These are phyloP conservation scores for Yamadazyma oceani DNA, from an alignment of 1,139 yeast species.

Conservation along the genomic window DNA sequence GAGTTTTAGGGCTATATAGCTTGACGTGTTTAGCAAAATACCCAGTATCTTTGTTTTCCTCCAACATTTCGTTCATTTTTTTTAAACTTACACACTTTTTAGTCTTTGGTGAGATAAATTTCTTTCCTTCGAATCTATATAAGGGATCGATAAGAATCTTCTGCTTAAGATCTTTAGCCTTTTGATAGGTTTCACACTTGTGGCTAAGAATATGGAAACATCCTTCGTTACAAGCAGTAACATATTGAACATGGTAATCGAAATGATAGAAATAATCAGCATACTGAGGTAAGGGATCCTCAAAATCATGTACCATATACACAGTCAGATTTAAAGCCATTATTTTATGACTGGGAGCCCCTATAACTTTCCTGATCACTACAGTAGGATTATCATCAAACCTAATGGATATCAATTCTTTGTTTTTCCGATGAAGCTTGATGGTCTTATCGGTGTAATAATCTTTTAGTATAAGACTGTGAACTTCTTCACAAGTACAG, in stretches of 20 bases:
- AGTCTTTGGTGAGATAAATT: neutral
- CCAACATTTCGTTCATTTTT: too few species aligned
- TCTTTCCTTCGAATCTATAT: neutral
- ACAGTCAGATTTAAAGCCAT: neutral
- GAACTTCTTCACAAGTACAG: neutral
- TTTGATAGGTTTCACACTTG: neutral
- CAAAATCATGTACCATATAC: neutral
- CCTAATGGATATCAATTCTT: neutral
- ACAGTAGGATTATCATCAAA: neutral
- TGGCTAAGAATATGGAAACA: neutral
- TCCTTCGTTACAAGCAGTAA: neutral
- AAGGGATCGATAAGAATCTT: neutral
- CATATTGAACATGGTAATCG: slow-evolving; percentile 1
- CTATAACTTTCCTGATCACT: neutral
- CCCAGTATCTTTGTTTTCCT: too few species aligned
- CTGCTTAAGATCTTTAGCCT: neutral
- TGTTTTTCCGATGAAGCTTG: neutral
- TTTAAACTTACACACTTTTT: neutral
- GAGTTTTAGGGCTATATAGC: too few species aligned
- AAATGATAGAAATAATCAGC: neutral
- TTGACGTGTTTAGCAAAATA: too few species aligned
- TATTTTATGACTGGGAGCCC: neutral
- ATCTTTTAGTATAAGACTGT: neutral
- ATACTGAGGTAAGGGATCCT: neutral
- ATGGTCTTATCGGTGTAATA: neutral